Base-by-base conservation (phyloP, 768 basidiomycete genomes). In the Podaxis sp. region DNA sequence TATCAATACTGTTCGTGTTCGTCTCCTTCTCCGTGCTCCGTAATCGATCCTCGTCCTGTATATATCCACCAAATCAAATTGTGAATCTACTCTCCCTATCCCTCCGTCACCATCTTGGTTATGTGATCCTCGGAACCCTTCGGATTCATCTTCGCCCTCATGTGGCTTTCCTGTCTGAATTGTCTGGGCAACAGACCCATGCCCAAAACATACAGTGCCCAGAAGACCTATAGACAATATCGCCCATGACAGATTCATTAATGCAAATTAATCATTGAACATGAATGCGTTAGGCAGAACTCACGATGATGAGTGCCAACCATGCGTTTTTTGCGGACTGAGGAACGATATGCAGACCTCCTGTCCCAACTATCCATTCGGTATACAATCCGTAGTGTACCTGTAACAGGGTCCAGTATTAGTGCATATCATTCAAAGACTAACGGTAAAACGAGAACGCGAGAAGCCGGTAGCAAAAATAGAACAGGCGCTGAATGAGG, bases 361-460 rank as follows among this genome's bases (percentile, higher is more conserved):
- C 77, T 1, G 75, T 72, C 0, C 59, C 66, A 13, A 73, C 7
- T 1, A 51, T 40, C 84, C 81, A 80, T 73, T 84, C 81, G 17
- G 75, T 76, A 68, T 75, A 81, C 63, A 87, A 59, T 1, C 84
- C 85, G 44, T 78, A 79, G 67, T 83, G 80, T 8, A 81, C 80
- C 79, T 84, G 64, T 38, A 60, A 60, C 64, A 22, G 46, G 19
- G 39, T 52, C 22, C 33, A 63, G 59, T 36, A 44, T 40, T 59
- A 33, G 24, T 61, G 52, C 22, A 28, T 51, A 24, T 51, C 49
- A 46, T 46, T 19, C 7, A 51, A 51, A 22, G 11, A 24, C 49
- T 28, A 33, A 51, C 22, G 22, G 49, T 22, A 24, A 26, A 51
- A 51, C 49, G 9, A 22, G 49, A 11, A 24, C 33, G 22, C 24